Percentiles rank a stretch among this genome's conserved stretches.
Evolutionary conservation across 2,329 filamentous ascomycete species (phyloP).

Genomic region (Myriosclerotinia duriaeana): DNA sequence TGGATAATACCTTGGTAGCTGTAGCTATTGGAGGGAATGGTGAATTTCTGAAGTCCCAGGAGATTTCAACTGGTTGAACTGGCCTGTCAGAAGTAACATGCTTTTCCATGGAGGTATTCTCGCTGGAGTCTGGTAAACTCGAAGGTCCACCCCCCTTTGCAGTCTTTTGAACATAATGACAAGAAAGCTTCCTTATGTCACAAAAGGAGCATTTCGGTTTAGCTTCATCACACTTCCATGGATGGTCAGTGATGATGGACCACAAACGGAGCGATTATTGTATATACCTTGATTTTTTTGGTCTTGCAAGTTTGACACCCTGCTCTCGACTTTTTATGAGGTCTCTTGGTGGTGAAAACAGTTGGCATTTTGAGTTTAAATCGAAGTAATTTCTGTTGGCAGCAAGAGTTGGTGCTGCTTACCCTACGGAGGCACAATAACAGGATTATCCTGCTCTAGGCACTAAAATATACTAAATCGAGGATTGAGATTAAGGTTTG

Average conservation of each 20-base stretch:
- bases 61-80: not conserved
- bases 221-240: slow-evolving; percentile 37
- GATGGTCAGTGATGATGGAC: slow-evolving; percentile 8
- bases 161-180: slow-evolving; percentile 28
- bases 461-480: too few relatives aligned
- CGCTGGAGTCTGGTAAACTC: not conserved
- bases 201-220: slow-evolving; percentile 38
- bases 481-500: too few relatives aligned
- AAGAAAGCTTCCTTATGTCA: slow-evolving; percentile 34
- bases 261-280: not conserved
- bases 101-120: slow-evolving; percentile 1
- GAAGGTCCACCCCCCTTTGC: not conserved
- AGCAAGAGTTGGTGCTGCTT: not conserved
- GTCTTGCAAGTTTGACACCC: slow-evolving; percentile 38
- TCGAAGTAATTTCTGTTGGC: not conserved
- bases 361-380: slow-evolving; percentile 1
- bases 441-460: too few relatives aligned
- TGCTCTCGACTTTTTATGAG: slow-evolving; percentile 39
- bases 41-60: slow-evolving; percentile 21
- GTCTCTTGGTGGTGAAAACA: slow-evolving; percentile 36
- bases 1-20: slow-evolving; percentile 29
- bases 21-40: slow-evolving; percentile 27
- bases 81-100: not conserved
- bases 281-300: slow-evolving; percentile 38
- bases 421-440: too few relatives aligned